Evolutionary conservation across 495 filamentous ascomycete genomes (phyloP), one percentile per base, ranked within the genome.

Genomic region (Penicillium angulare): DNA sequence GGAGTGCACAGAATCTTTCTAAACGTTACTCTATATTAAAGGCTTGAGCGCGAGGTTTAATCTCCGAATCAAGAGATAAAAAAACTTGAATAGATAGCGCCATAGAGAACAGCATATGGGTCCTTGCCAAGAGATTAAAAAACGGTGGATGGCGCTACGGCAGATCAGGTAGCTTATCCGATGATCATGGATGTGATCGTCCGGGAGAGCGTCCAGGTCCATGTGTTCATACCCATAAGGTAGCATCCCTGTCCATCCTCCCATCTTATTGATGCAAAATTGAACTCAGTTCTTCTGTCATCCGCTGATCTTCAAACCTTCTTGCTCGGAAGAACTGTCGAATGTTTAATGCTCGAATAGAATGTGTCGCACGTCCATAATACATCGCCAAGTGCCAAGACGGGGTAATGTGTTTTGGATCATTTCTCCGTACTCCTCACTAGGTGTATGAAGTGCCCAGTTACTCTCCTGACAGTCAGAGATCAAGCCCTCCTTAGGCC

Each of bases 191-290:
- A 26, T 15, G 3, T 45, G 46, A 49, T 54, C 32, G 32, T 16
- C 40, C 5, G 35, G 40, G 10, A 36, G 23, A 53, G 6, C 45
- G 18, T 33, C 36, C 22, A 43, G 35, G 31, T 15, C 36, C n/a
- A 33, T 17, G 27, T 22, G 47, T 26, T 29, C 39, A 21, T 24
- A 13, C 42, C 15, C 34, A n/a, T n/a, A n/a, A n/a, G n/a, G n/a
- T n/a, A n/a, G n/a, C n/a, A n/a, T n/a, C 27, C 27, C 13, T 31
- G 32, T 21, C 18, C 33, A 29, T 21, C 16, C 15, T 20, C 26
- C 20, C 12, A 36, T 36, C 7, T 44, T 17, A 54, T 49, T 54
- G 52, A 54, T 26, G 52, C 39, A 27, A 49, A 44, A 54, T 17
- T 38, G 6, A 31, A 21, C 15, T 24, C 15, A n/a, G 16, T 17